phyloP scores from a whole-genome alignment of 2,329 filamentous ascomycete genomes.

The Stemphylium vesicarium region DNA sequence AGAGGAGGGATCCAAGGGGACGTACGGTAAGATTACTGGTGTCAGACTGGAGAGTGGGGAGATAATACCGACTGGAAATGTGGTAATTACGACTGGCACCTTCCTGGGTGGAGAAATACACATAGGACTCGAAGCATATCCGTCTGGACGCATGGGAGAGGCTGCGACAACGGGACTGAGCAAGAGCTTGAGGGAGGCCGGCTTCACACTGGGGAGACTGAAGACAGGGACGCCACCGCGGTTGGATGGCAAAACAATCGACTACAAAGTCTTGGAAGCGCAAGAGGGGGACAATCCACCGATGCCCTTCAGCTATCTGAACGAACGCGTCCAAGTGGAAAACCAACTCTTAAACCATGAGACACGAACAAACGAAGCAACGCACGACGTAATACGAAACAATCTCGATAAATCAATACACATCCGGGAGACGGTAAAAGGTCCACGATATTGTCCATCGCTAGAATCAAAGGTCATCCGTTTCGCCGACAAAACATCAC shows the following conservation, averaged over 20 bases:
- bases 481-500: constrained; percentile 78
- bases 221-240: constrained; percentile 97
- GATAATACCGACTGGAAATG: constrained; percentile 76
- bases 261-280: constrained; percentile 73
- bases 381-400: constrained; percentile 81
- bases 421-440: constrained; percentile 92
- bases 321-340: constrained; percentile 76
- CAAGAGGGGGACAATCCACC: constrained; percentile 87
- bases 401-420: constrained; percentile 97
- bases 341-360: constrained; percentile 85
- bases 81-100: constrained; percentile 95
- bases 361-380: constrained; percentile 82
- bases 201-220: constrained; percentile 85
- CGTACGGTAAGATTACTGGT: constrained; percentile 77
- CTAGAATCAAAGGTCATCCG: constrained; percentile 92
- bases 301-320: constrained; percentile 88
- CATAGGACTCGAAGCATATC: constrained; percentile 83
- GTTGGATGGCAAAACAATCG: constrained; percentile 79
- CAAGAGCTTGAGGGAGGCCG: constrained; percentile 85
- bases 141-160: constrained; percentile 91
- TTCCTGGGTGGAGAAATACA: constrained; percentile 97
- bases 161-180: constrained; percentile 91
- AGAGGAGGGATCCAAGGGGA: constrained; percentile 52
- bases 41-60: constrained; percentile 88
- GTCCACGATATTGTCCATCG: constrained; percentile 93